phyloP scores from a whole-genome alignment of 345 rosid species.

The Schrenkiella parvula region DNA sequence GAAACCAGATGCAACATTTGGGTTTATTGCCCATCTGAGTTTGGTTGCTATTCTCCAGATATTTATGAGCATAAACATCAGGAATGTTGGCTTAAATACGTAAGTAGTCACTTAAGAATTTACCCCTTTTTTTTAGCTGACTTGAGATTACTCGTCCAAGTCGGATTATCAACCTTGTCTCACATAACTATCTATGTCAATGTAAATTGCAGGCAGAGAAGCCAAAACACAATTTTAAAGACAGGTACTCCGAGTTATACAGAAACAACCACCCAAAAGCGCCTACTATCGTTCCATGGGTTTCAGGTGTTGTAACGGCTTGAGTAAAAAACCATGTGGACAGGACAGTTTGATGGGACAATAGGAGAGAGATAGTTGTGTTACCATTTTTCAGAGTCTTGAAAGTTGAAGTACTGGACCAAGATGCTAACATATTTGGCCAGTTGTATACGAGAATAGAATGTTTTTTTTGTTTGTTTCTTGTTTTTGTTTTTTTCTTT shows the following conservation, averaged over 20 bases:
- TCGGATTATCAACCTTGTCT: background rate
- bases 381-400: constrained; percentile 7
- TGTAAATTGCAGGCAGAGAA: constrained; percentile 66
- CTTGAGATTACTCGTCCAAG: background rate
- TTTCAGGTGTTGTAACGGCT: constrained; percentile 59
- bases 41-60: constrained; percentile 89
- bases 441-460: constrained; percentile 28
- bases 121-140: background rate
- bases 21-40: constrained; percentile 92
- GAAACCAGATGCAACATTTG: constrained; percentile 87
- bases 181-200: background rate
- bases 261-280: constrained; percentile 78
- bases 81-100: constrained; percentile 98
- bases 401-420: constrained; percentile 1
- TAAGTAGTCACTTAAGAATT: constrained; percentile 34
- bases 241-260: constrained; percentile 67
- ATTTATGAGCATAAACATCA: constrained; percentile 74
- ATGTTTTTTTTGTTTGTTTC: background rate
- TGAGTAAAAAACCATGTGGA: constrained; percentile 31
- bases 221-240: constrained; percentile 73
- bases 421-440: constrained; percentile 28
- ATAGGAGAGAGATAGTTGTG: constrained; percentile 8
- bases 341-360: constrained; percentile 12
- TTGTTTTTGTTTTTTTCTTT: background rate
- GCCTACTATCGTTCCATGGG: constrained; percentile 91